Evolutionary conservation across 2,329 filamentous ascomycete genomes (phyloP), one percentile per base, ranked within the genome.

Genomic region (Claviceps monticola): DNA sequence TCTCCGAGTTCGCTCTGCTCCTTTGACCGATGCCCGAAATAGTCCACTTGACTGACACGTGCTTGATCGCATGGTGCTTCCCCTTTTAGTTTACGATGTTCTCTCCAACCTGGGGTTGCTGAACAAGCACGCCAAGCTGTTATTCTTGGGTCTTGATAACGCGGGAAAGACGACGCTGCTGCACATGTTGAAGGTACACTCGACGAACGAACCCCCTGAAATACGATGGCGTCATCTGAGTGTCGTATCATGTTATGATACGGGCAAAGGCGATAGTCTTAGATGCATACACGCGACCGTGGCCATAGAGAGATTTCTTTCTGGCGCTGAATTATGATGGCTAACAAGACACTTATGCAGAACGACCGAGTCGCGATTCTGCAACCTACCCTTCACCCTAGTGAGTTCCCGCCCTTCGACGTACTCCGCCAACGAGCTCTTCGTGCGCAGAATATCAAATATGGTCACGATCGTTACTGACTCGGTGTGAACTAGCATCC

Each of bases 91-190:
- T 73, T 95, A 88, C 79, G 88, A 95, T 74, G 75, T 94, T 62
- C 82, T 95, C 64, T 86, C 89, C 63, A 87, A 82, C 58, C 79
- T 95, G 57, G 89, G 89, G 62, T 78, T 95, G 64, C 76, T 91
- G 60, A 95, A 95, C 81, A 95, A 95, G 79, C 88, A 95, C 70
- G 89, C 88, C 64, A 95, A 95, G 80, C 80, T 95, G 54, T 80
- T 95, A 54, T 95, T 95, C 74, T 82, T 95, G 57, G 89, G 89
- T 61, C 83, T 95, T 56, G 89, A 95, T 69, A 95, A 95, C 74
- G 89, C 89, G 49, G 89, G 89, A 71, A 95, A 95, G 78, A 95
- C 89, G 51, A 95, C 89, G 45, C 75, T 95, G 61, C 74, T 95
- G 66, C 89, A 95, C 72, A 95, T 95, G 89, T 72, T 95, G 71